Base-by-base conservation (phyloP, 2,329 filamentous ascomycete genomes). In the Venturiaceae sp. region DNA sequence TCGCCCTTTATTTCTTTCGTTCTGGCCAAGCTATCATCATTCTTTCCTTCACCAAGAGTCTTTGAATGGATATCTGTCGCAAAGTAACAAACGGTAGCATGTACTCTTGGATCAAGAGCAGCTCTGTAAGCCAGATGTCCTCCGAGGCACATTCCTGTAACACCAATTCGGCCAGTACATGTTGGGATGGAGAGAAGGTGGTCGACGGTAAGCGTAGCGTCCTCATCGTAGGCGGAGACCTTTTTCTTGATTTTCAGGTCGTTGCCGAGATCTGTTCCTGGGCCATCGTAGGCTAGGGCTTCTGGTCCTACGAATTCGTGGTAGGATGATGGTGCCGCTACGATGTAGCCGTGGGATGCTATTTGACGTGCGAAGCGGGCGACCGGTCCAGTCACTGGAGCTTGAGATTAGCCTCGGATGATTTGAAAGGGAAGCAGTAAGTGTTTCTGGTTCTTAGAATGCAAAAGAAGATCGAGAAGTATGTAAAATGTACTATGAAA, bases 291-390 rank as follows among this genome's bases (percentile, higher is more conserved):
- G 54, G 88, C 83, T 41, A 96, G 78, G 11, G 92, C 78, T 66
- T 92, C 89, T 0, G 91, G 89, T 4, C 88, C 88, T 1, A 85
- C 90, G 74, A 96, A 96, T 72, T 96, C 92, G 70, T 96, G 92
- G 74, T 96, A 96, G 33, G 86, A 92, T 36, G 88, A 94, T 0
- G 91, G 90, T 0, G 91, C 91, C 9, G 88, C 92, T 64, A 92
- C 91, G 64, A 96, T 95, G 77, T 95, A 96, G 67, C 92, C 92
- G 64, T 95, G 89, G 2, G 90, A 88, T 39, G 90, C 89, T 66
- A 96, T 96, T 71, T 96, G 91, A 61, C 92, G 85, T 55, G 90
- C 90, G 67, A 96, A 96, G 57, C 92, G 85, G 61, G 87, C 82
- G 28, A 96, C 92, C 1, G 92, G 92, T 1, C 92, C 92, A 60